Conservation (phyloP, 441 rosid species). For the Populus hybrid region DNA sequence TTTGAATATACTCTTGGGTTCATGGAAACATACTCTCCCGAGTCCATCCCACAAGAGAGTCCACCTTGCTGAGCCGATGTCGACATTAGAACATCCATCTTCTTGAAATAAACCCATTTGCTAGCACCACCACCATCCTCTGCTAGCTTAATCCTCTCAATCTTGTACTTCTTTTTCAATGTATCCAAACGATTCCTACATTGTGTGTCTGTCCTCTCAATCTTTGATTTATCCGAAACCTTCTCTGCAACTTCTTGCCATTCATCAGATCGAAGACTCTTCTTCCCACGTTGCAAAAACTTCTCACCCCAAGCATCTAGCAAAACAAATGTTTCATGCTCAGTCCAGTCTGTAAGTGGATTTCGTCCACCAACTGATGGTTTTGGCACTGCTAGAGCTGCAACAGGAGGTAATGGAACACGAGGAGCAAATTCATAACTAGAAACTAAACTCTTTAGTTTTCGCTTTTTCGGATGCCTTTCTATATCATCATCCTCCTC, state of each 20-base stretch:
- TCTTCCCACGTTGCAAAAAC: slow-evolving; percentile 73
- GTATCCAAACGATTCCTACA: slow-evolving; percentile 84
- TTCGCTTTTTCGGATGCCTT: slow-evolving; percentile 67
- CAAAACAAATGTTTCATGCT: slow-evolving; percentile 75
- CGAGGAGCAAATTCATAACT: slow-evolving; percentile 84
- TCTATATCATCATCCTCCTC: slow-evolving; percentile 20
- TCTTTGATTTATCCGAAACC: slow-evolving; percentile 69
- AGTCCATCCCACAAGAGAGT: slow-evolving; percentile 86
- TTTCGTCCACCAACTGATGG: slow-evolving; percentile 59
- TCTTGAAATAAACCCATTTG: slow-evolving; percentile 80
- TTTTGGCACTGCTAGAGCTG: slow-evolving; percentile 28
- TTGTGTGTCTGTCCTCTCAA: slow-evolving; percentile 72
- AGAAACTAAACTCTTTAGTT: slow-evolving; percentile 63
- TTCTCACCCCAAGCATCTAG: slow-evolving; percentile 91
- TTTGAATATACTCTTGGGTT: slow-evolving; percentile 57
- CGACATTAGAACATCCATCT: slow-evolving; percentile 76
- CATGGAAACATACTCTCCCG: slow-evolving; percentile 76
- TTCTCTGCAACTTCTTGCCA: slow-evolving; percentile 98
- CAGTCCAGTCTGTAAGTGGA: slow-evolving; percentile 78
- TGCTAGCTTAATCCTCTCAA: slow-evolving; percentile 54
- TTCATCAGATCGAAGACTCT: slow-evolving; percentile 86
- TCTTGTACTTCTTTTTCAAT: slow-evolving; percentile 87
- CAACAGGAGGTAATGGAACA: slow-evolving; percentile 36
- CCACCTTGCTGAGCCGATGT: slow-evolving; percentile 67
- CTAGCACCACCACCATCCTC: slow-evolving; percentile 40